Conservation (phyloP, 1,139 yeast species). For the Candida frijolesensis region DNA sequence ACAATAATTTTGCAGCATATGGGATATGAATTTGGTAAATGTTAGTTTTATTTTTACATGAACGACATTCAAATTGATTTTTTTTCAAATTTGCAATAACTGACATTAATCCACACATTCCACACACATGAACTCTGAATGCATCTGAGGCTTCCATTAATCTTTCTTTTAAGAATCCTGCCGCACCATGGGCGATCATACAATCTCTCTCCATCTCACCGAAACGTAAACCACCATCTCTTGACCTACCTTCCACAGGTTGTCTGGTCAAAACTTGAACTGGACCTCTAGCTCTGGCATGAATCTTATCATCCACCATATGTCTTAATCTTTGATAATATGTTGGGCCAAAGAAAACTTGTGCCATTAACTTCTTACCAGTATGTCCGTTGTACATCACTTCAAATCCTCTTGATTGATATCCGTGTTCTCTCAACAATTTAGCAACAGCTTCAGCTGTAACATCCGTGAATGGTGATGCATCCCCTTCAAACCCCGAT, state of each 20-base stretch:
- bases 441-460: slow-evolving; percentile 96
- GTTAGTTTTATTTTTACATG: slow-evolving; percentile 97
- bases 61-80: slow-evolving; percentile 96
- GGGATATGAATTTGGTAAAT: slow-evolving; percentile 97
- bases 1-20: slow-evolving; percentile 92
- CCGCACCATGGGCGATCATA: slow-evolving; percentile 99
- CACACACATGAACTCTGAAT: slow-evolving; percentile 96
- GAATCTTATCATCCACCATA: slow-evolving; percentile 99
- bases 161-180: slow-evolving; percentile 95
- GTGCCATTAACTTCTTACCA: slow-evolving; percentile 96
- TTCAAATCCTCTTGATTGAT: slow-evolving; percentile 97
- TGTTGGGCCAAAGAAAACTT: slow-evolving; percentile 97
- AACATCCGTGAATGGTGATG: slow-evolving; percentile 97
- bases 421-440: slow-evolving; percentile 90
- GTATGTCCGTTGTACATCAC: slow-evolving; percentile 99
- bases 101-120: slow-evolving; percentile 96
- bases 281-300: slow-evolving; percentile 99
- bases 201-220: slow-evolving; percentile 99
- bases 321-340: slow-evolving; percentile 98
- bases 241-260: slow-evolving; percentile 98
- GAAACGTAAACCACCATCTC: slow-evolving; percentile 99
- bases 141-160: slow-evolving; percentile 99
- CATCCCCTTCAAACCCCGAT: slow-evolving; percentile 97
- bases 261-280: slow-evolving; percentile 97
- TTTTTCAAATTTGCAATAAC: slow-evolving; percentile 96